Base-by-base conservation (phyloP, 2,329 filamentous ascomycete species). In the Ilyonectria sp. region DNA sequence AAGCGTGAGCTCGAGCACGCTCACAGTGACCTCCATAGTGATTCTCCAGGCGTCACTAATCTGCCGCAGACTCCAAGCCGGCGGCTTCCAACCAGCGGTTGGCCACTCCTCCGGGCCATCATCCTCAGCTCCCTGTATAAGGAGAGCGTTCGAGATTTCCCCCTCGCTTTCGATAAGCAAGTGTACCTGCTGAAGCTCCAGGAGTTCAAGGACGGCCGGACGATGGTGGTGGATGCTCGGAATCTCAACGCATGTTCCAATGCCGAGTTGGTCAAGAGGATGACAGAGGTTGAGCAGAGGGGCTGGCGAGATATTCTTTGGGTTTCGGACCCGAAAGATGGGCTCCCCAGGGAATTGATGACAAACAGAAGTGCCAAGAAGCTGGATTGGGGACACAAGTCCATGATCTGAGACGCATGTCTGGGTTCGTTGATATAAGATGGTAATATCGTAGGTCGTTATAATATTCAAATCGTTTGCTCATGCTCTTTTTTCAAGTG, bases 301-400 rank as follows among this genome's bases (percentile, higher is more conserved):
- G 65, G 69, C 15, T 78, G 74, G 74, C 40, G 61, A 10, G 76
- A 79, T 31, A 43, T 77, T 11, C 57, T 79, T 11, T 77, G 76
- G 71, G 61, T 79, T n/a, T 44, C 64, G 3, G 59, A 62, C 23
- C 52, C 61, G 19, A 61, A 44, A 6, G 60, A 71, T 8, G 19
- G 61, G 11, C n/a, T 76, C 17, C 69, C 72, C 19, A 37, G 13
- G 21, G 47, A 29, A 11, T 11, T 70, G 21, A 33, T 26, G 13
- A 54, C 31, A 15, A 19, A 10, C 17, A 26, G 21, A 13, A 23
- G 19, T 29, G 44, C 66, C 57, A 49, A 58, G n/a, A 40, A 69
- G 44, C 23, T 62, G 43, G 19, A 52, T 53, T 57, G 49, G 54
- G n/a, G 50, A 47, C 33, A n/a, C 2, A 15, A 17, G 29, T 7